phyloP scores from a whole-genome alignment of 2,329 filamentous ascomycete species.

The Aquanectria penicillioides region DNA sequence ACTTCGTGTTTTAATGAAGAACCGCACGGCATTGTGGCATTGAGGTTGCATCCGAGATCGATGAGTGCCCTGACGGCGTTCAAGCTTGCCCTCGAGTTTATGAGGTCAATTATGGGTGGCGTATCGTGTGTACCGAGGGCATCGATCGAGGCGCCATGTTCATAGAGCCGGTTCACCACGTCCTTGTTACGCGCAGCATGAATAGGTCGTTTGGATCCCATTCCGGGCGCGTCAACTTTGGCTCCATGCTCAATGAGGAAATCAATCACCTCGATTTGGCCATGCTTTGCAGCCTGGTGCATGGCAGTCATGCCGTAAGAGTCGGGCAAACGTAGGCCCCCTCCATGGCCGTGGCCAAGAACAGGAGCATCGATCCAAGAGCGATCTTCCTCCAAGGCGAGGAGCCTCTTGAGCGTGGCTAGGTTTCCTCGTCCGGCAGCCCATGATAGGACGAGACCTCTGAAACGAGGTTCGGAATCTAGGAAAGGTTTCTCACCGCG shows the following conservation, averaged over 20 bases:
- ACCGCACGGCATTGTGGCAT: background rate
- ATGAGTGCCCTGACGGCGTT: background rate
- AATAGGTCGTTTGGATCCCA: slow-evolving; percentile 9
- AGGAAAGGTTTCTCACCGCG: background rate
- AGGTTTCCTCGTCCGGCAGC: slow-evolving; percentile 10
- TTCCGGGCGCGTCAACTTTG: background rate
- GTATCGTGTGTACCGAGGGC: background rate
- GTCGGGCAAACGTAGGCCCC: background rate
- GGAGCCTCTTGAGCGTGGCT: background rate
- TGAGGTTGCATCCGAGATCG: slow-evolving; percentile 3
- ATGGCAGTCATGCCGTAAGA: slow-evolving; percentile 16
- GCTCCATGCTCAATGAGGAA: slow-evolving; percentile 12
- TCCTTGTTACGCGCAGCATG: slow-evolving; percentile 9
- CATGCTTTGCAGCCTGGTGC: slow-evolving; percentile 16
- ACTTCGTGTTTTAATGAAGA: slow-evolving; percentile 4
- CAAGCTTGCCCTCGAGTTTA: background rate
- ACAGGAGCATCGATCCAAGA: slow-evolving; percentile 18
- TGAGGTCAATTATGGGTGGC: background rate
- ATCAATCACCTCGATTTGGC: slow-evolving; percentile 4
- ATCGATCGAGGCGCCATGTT: slow-evolving; percentile 11
- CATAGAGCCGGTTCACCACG: slow-evolving; percentile 9
- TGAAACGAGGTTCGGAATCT: slow-evolving; percentile 1
- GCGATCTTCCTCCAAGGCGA: background rate
- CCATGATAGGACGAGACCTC: slow-evolving; percentile 10
- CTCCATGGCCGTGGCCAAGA: background rate